Percentiles rank a stretch among this genome's conserved stretches.
Conservation (phyloP, 495 filamentous ascomycete species). For the Aspergillus carlsbadensis region DNA sequence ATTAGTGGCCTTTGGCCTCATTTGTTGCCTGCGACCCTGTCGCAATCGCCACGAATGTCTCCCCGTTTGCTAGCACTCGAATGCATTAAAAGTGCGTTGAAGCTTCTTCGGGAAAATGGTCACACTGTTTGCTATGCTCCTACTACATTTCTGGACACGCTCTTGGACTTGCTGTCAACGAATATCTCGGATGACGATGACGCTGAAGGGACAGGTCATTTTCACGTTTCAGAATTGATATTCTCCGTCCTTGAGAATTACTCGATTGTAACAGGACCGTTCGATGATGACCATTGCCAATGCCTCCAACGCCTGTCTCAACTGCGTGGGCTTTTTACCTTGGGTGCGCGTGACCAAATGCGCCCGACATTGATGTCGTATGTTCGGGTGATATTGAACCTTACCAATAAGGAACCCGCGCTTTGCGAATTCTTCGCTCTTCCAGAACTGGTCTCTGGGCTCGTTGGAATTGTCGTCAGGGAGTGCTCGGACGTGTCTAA, state of each 20-base stretch:
- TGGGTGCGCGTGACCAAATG: constrained; percentile 11
- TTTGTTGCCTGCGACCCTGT: constrained; percentile 25
- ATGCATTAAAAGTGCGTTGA: constrained; percentile 28
- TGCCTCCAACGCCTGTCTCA: constrained; percentile 28
- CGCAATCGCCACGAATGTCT: constrained; percentile 23
- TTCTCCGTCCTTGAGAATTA: constrained; percentile 68
- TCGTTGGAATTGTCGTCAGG: constrained; percentile 52
- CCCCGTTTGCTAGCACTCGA: constrained; percentile 33
- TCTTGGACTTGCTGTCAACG: constrained; percentile 30
- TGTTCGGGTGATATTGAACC: constrained; percentile 77
- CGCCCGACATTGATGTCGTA: constrained; percentile 31
- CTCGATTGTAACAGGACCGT: constrained; percentile 29
- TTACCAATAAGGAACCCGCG: constrained; percentile 76
- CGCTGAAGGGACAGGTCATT: constrained; percentile 7
- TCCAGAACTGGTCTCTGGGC: constrained; percentile 51
- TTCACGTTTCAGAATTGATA: constrained; percentile 30
- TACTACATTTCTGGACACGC: constrained; percentile 19
- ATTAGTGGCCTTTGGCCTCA: constrained; percentile 25
- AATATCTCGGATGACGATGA: constrained; percentile 9
- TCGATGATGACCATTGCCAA: constrained; percentile 23
- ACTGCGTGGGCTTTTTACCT: constrained; percentile 29
- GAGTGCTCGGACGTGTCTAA: constrained; percentile 39
- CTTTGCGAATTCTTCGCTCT: constrained; percentile 67
- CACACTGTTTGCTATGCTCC: constrained; percentile 27
- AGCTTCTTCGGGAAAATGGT: constrained; percentile 28